Base-by-base conservation (phyloP, 2,329 filamentous ascomycete genomes). In the Hymenoscyphus fructigenus region DNA sequence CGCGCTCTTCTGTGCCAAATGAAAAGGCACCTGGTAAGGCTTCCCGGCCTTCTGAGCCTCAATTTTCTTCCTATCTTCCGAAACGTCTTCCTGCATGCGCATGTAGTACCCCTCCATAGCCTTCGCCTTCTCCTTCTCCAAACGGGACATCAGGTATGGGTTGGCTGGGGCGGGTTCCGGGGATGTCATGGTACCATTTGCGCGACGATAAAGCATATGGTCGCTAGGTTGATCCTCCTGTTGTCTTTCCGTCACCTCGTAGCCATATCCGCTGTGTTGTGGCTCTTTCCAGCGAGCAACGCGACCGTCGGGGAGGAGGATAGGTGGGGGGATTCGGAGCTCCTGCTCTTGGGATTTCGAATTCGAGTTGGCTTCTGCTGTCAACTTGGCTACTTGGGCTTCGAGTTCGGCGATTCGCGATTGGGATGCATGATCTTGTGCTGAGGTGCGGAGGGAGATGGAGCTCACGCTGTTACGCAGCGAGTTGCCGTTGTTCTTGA, bases 401-500 rank as follows among this genome's bases (percentile, higher is more conserved):
- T 72, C 67, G 38, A 72, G 66, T 36, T 67, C 65, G 17, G 60
- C 61, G n/a, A 70, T 68, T 23, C 66, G 66, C 28, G 63, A 58
- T 26, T 63, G 66, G 20, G 58, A 57, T 57, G 65, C 65, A 57
- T 60, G 47, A 36, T 67, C 53, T 66, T 66, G 60, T 20, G 60
- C 53, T 15, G 60, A 50, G 10, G 64, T 41, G 47, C 66, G 67
- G 3, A 73, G 67, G 47, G 70, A 71, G 2, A 66, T 44, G 57
- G 60, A 68, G 44, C 66, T 69, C 14, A 59, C 62, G 61, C 67
- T 71, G 32, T 57, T 62, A 41, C 69, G 72, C 26, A 74, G 69
- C 26, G 72, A 69, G 26, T 66, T 64, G 55, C 63, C 50, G 44
- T 61, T 64, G 65, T 74, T 73, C 57, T 69, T 71, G 29, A 71